phyloP scores from a whole-genome alignment of 805 yeast species.

The Blastobotrys parvus region DNA sequence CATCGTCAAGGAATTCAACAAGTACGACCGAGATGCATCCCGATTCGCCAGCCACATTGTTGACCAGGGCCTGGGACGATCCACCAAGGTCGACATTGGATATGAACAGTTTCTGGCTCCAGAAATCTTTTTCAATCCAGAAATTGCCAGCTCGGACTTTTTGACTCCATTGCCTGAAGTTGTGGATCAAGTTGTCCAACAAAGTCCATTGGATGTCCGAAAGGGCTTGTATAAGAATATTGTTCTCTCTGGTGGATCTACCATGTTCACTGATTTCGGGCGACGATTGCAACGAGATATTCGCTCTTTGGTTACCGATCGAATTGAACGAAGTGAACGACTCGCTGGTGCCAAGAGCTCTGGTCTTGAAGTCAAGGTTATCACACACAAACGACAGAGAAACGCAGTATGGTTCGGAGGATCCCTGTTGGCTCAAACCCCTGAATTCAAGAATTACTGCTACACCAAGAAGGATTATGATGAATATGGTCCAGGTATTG shows the following conservation, averaged over 20 bases:
- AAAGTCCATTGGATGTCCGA: conserved; percentile 96
- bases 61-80: conserved; percentile 61
- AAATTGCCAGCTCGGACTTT: conserved; percentile 90
- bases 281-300: conserved; percentile 95
- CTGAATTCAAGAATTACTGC: conserved; percentile 92
- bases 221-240: conserved; percentile 92
- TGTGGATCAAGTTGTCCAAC: conserved; percentile 90
- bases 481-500: conserved; percentile 96
- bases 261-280: conserved; percentile 98
- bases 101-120: conserved; percentile 98
- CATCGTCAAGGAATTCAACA: conserved; percentile 90
- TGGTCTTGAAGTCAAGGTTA: conserved; percentile 95
- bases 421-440: conserved; percentile 89
- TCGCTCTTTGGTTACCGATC: conserved; percentile 75
- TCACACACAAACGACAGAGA: conserved; percentile 93
- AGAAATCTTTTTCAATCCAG: conserved; percentile 98
- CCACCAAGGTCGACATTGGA: conserved; percentile 80
- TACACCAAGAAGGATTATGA: conserved; percentile 96
- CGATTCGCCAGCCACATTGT: conserved; percentile 81
- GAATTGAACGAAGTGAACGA: conserved; percentile 75
- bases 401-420: conserved; percentile 99
- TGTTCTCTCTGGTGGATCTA: conserved; percentile 94
- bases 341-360: conserved; percentile 68
- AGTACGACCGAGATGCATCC: conserved; percentile 89
- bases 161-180: conserved; percentile 93